These are phyloP conservation scores for Penicillium turbatum DNA, from an alignment of 495 filamentous ascomycete species.

Conservation along the genomic window DNA sequence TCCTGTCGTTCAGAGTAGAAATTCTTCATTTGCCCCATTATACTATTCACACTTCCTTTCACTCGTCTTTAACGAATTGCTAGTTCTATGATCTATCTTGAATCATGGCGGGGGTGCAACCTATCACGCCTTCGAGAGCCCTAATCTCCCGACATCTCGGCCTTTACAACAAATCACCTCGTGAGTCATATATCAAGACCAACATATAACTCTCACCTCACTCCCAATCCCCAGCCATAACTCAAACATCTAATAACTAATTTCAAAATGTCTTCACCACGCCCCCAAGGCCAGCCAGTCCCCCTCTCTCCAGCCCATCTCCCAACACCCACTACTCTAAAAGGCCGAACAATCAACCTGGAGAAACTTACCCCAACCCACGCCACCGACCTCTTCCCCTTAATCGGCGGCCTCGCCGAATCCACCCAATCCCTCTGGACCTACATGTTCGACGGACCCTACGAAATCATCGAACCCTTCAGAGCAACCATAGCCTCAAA, in stretches of 20 bases:
- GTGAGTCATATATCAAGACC: not conserved
- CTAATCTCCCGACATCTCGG: slow-evolving; percentile 6
- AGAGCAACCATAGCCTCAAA: slow-evolving; percentile 22
- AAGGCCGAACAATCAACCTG: slow-evolving; percentile 37
- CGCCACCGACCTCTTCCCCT: slow-evolving; percentile 35
- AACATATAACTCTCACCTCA: not conserved
- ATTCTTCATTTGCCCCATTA: too few relatives aligned
- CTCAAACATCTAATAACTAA: not conserved
- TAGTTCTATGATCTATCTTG: too few relatives aligned
- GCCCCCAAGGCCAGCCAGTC: slow-evolving; percentile 24
- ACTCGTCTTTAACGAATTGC: too few relatives aligned
- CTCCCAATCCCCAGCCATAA: not conserved
- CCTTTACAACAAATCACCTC: not conserved
- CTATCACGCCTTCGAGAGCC: too few relatives aligned
- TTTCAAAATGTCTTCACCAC: slow-evolving; percentile 2
- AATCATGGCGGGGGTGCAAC: too few relatives aligned
- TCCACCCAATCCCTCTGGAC: slow-evolving; percentile 37
- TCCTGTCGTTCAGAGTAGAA: too few relatives aligned
- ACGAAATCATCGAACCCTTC: slow-evolving; percentile 29
- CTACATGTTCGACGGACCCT: slow-evolving; percentile 45
- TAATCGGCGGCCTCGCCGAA: slow-evolving; percentile 33
- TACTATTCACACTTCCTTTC: not conserved
- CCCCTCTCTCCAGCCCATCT: slow-evolving; percentile 16
- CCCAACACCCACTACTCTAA: slow-evolving; percentile 15
- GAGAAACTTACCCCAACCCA: slow-evolving; percentile 35